Percentiles rank a stretch among this genome's conserved stretches.
Conservation (phyloP, 352 stramenopile species). For the Globisporangium sylvaticum region DNA sequence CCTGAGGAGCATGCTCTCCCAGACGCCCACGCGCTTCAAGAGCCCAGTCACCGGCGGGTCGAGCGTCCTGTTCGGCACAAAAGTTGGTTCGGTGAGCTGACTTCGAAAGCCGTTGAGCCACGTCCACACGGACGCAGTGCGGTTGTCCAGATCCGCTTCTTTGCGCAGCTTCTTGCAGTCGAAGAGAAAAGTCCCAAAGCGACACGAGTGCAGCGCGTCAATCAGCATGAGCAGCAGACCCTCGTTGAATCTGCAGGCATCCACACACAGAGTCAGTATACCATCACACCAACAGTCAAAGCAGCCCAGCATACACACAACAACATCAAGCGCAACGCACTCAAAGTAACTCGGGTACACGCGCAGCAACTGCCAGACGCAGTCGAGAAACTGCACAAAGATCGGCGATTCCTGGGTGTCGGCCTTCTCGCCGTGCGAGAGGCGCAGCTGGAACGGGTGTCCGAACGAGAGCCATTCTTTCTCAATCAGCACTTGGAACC, state of each 20-base stretch:
- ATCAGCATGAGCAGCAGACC: slow-evolving; percentile 89
- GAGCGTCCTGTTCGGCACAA: slow-evolving; percentile 44
- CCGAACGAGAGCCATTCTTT: slow-evolving; percentile 85
- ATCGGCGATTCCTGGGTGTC: slow-evolving; percentile 81
- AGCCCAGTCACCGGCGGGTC: slow-evolving; percentile 55
- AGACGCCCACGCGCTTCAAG: slow-evolving; percentile 59
- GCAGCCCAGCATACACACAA: background rate
- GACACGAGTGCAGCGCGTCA: slow-evolving; percentile 95
- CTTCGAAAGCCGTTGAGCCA: slow-evolving; percentile 75
- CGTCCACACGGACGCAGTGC: slow-evolving; percentile 76
- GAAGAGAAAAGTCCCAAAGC: slow-evolving; percentile 97
- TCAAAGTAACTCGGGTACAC: slow-evolving; percentile 97
- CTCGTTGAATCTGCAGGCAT: slow-evolving; percentile 88
- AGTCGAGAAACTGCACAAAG: slow-evolving; percentile 86
- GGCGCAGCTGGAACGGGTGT: slow-evolving; percentile 75
- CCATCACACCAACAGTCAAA: background rate
- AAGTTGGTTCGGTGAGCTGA: slow-evolving; percentile 57
- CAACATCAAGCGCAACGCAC: slow-evolving; percentile 25
- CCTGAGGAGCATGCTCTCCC: slow-evolving; percentile 69
- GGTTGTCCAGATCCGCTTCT: slow-evolving; percentile 50
- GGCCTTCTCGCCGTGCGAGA: slow-evolving; percentile 74
- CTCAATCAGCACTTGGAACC: slow-evolving; percentile 79
- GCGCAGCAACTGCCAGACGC: slow-evolving; percentile 80
- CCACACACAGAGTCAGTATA: background rate
- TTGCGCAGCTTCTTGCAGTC: slow-evolving; percentile 90